Base-by-base conservation (phyloP, 176 grass and related monocot species). In the Ampelocalamus luodianensis region DNA sequence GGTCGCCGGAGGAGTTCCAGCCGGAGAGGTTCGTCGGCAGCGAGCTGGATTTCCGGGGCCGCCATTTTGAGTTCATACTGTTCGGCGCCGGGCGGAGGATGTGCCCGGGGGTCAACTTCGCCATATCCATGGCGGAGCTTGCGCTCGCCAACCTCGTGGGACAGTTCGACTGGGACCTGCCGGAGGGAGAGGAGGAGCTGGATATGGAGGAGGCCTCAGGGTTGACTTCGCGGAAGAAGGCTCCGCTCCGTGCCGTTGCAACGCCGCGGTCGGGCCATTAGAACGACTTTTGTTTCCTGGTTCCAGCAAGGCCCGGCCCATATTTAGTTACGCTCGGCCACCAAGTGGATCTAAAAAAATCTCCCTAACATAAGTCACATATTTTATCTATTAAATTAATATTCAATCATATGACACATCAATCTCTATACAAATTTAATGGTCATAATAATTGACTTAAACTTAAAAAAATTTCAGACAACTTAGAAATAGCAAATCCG, bases 131-230 rank as follows among this genome's bases (percentile, higher is more conserved):
- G 27, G 27, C 65, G 27, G 62, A 67, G 27, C 43, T 80, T 43
- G 78, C 62, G 29, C 78, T 68, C 17, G 63, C 62, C 0, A 80
- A 80, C 63, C 78, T 68, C 17, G 29, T 68, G 24, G 62, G 9
- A 2, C 10, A 43, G 45, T 80, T 80, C 63, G 78, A 68, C 27
- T 68, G 78, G 78, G 11, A 44, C 18, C 44, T 68, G 78, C 78
- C 45, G 5, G 15, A 17, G 49, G 49, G 49, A 51, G 49, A 17
- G 45, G 46, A 3, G 27, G 45, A 49, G 78, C 26, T 80, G 10
- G 62, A 68, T 43, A 67, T 80, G 78, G 45, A 53, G 8, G 78
- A 68, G 62, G 1, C 45, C 9, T 3, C 63, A 45, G 78, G 78
- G 18, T 67, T 46, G 61, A 54, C 29, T 17, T n/a, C 29, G 13